Percentiles rank a stretch among this genome's conserved stretches.
These are phyloP conservation scores for Collybia nuda DNA, from an alignment of 768 basidiomycete species.

Conservation along the genomic window DNA sequence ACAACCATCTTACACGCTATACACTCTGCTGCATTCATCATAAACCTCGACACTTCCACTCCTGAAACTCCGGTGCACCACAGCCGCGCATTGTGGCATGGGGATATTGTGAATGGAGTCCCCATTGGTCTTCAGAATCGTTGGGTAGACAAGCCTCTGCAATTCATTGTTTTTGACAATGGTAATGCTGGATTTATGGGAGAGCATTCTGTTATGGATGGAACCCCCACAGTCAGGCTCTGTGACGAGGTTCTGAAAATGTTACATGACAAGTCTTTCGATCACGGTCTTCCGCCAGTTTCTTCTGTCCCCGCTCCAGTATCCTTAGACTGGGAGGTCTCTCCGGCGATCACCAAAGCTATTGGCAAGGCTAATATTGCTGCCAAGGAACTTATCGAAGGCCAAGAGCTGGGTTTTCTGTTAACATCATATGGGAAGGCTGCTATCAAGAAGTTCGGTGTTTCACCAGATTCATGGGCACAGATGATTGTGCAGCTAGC, in stretches of 20 bases:
- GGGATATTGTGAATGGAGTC: conserved; percentile 48
- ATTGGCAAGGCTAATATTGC: conserved; percentile 57
- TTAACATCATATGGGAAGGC: conserved; percentile 82
- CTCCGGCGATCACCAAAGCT: conserved; percentile 43
- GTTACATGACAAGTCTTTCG: conserved; percentile 61
- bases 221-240: conserved; percentile 75
- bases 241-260: conserved; percentile 68
- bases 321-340: conserved; percentile 66
- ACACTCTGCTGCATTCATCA: conserved; percentile 82
- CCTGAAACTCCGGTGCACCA: conserved; percentile 54
- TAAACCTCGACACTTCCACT: conserved; percentile 70
- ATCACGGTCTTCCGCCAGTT: conserved; percentile 45
- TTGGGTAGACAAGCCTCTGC: conserved; percentile 89
- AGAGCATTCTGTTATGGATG: conserved; percentile 92
- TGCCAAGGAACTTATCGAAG: conserved; percentile 55
- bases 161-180: conserved; percentile 87
- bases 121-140: conserved; percentile 67
- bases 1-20: conserved; percentile 65
- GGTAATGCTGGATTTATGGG: conserved; percentile 85
- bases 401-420: conserved; percentile 62
- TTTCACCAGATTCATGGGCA: conserved; percentile 94
- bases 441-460: conserved; percentile 80
- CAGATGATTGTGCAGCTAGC: conserved; percentile 93
- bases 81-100: conserved; percentile 83
- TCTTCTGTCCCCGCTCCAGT: conserved; percentile 30